These are phyloP conservation scores for Picea sitchensis DNA, from an alignment of 75 land plant genomes.

Conservation along the genomic window DNA sequence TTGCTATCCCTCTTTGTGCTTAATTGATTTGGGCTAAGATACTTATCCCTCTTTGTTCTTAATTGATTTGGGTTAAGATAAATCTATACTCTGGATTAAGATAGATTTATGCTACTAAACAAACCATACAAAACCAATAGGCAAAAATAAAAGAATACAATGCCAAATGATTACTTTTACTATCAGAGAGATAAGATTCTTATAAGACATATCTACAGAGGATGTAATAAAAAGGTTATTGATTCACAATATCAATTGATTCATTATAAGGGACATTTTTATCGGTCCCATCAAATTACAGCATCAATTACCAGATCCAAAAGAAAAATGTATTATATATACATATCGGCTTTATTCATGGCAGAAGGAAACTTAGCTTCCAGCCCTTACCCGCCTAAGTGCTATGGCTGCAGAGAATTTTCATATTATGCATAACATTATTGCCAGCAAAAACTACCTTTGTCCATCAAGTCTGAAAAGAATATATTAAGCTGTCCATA, in stretches of 20 bases:
- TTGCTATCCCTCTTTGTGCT: too few species aligned
- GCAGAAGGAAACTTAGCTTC: not conserved
- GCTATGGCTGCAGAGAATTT: not conserved
- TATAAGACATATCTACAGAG: not conserved
- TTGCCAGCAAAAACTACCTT: not conserved
- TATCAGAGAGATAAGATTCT: not conserved
- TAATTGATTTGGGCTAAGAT: too few species aligned
- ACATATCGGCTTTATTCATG: not conserved
- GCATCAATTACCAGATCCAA: not conserved
- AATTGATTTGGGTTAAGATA: too few species aligned
- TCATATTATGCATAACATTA: not conserved
- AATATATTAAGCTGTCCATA: conserved; percentile 2
- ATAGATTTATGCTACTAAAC: too few species aligned
- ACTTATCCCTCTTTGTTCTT: too few species aligned
- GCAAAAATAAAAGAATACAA: not conserved
- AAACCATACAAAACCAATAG: too few species aligned
- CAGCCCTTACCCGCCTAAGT: not conserved
- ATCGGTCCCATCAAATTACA: not conserved
- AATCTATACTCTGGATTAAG: too few species aligned
- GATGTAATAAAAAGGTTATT: not conserved
- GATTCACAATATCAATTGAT: not conserved
- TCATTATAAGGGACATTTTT: not conserved
- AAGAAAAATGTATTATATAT: not conserved
- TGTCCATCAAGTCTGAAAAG: not conserved
- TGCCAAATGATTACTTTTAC: not conserved